These are phyloP conservation scores for Diaporthe caulivora DNA, from an alignment of 2,329 filamentous ascomycete genomes.

Conservation along the genomic window DNA sequence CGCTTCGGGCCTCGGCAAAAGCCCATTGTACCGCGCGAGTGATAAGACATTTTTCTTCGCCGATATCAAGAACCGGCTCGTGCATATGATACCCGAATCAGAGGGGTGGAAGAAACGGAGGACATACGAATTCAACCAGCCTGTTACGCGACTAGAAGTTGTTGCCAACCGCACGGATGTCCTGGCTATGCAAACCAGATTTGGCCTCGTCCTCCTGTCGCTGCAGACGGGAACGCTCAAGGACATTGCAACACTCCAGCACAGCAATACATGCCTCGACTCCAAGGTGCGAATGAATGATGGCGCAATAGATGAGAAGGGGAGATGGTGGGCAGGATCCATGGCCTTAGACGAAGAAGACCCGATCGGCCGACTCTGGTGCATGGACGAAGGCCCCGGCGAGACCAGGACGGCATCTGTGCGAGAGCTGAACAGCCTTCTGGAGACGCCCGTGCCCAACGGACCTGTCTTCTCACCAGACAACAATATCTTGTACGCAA, in stretches of 20 bases:
- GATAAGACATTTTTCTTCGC: constrained; percentile 45
- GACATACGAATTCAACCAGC: constrained; percentile 40
- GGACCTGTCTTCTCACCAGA: constrained; percentile 45
- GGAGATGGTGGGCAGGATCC: constrained; percentile 44
- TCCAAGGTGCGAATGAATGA: constrained; percentile 45
- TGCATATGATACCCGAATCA: constrained; percentile 41
- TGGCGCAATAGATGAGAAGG: constrained; percentile 42
- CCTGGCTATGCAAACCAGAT: constrained; percentile 43
- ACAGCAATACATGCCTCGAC: constrained; percentile 39
- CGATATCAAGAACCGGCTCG: constrained; percentile 44
- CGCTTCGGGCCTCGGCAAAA: constrained; percentile 43
- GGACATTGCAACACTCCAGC: constrained; percentile 38
- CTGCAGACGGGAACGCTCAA: constrained; percentile 40
- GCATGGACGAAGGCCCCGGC: constrained; percentile 36
- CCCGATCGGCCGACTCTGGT: constrained; percentile 43
- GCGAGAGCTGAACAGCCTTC: constrained; percentile 33
- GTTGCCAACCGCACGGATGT: constrained; percentile 40
- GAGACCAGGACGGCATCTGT: constrained; percentile 32
- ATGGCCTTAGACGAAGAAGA: constrained; percentile 45
- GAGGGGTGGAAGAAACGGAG: constrained; percentile 39
- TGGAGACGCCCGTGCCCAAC: constrained; percentile 43
- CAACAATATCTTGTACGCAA: constrained; percentile 36
- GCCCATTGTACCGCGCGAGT: constrained; percentile 44
- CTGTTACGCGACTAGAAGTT: constrained; percentile 42
- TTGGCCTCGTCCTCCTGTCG: constrained; percentile 42